Percentiles rank a stretch among this genome's conserved stretches.
These are phyloP conservation scores for Boletellus emodensis DNA, from an alignment of 768 basidiomycete genomes.

Conservation along the genomic window DNA sequence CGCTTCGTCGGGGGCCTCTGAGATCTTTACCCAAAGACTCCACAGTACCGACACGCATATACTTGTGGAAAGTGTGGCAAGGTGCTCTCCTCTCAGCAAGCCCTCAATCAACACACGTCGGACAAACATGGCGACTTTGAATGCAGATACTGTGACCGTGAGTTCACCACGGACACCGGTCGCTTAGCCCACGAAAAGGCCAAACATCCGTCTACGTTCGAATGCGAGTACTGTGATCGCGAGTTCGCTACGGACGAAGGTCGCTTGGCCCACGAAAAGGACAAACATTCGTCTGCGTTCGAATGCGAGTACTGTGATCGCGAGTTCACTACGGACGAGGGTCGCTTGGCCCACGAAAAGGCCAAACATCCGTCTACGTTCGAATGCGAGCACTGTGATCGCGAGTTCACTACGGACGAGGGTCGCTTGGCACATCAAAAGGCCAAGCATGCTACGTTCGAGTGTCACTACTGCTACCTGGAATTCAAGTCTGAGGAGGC, in stretches of 20 bases:
- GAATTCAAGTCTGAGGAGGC: conserved; percentile 5
- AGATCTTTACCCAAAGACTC: not conserved
- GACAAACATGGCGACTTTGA: conserved; percentile 11
- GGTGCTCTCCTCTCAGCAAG: too few relatives aligned
- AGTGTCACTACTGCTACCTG: conserved; percentile 6
- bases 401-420: not conserved
- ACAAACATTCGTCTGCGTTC: conserved; percentile 15
- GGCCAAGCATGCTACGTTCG: conserved; percentile 1
- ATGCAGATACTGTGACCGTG: conserved; percentile 6
- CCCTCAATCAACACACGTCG: too few relatives aligned
- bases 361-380: conserved; percentile 15
- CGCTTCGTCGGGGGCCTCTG: not conserved
- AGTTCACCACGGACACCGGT: not conserved
- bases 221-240: conserved; percentile 7
- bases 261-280: conserved; percentile 10
- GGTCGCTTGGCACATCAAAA: conserved; percentile 1
- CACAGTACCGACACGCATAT: conserved; percentile 18
- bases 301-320: conserved; percentile 7
- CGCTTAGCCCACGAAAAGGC: conserved; percentile 11
- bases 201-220: conserved; percentile 15
- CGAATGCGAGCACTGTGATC: conserved; percentile 12
- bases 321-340: not conserved
- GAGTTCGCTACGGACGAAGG: conserved; percentile 1
- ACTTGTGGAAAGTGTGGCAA: too few relatives aligned
- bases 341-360: conserved; percentile 10